These are phyloP conservation scores for Hypoxylon fragiforme DNA, from an alignment of 495 filamentous ascomycete species.

Conservation along the genomic window DNA sequence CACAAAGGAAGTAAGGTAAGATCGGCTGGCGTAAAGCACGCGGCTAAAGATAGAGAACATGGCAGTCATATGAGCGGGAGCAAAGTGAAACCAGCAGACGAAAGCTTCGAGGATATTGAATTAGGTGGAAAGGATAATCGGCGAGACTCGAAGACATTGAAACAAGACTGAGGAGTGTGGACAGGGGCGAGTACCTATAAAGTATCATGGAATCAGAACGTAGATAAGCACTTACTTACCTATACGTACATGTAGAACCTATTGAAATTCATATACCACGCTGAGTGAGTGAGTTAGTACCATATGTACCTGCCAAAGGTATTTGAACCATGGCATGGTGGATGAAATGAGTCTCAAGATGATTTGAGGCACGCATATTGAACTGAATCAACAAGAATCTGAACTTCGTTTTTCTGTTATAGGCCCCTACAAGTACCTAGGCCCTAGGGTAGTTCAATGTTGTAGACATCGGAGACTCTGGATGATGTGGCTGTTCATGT, in stretches of 20 bases:
- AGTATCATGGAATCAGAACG: conserved; percentile 16
- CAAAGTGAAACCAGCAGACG: conserved; percentile 16
- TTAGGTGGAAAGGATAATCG: conserved; percentile 12
- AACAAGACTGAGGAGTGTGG: conserved; percentile 15
- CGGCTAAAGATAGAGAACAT: conserved; percentile 1
- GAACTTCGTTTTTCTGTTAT: too few species aligned
- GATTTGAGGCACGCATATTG: too few species aligned
- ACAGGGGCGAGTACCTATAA: conserved; percentile 7
- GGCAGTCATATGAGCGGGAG: conserved; percentile 11
- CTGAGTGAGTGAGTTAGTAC: neutral
- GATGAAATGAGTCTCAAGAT: too few species aligned
- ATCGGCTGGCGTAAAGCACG: conserved; percentile 4
- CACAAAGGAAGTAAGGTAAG: conserved; percentile 18
- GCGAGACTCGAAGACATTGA: conserved; percentile 17
- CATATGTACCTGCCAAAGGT: too few species aligned
- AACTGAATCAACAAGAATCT: too few species aligned
- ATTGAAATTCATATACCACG: neutral
- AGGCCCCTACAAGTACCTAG: too few species aligned
- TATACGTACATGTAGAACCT: neutral
- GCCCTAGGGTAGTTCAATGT: too few species aligned
- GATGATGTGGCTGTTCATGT: too few species aligned
- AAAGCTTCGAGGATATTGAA: conserved; percentile 30
- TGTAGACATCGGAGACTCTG: too few species aligned
- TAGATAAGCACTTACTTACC: conserved; percentile 9
- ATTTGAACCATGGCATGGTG: too few species aligned